These are phyloP conservation scores for Astrothelium macrocarpum DNA, from an alignment of 495 filamentous ascomycete species.

Conservation along the genomic window DNA sequence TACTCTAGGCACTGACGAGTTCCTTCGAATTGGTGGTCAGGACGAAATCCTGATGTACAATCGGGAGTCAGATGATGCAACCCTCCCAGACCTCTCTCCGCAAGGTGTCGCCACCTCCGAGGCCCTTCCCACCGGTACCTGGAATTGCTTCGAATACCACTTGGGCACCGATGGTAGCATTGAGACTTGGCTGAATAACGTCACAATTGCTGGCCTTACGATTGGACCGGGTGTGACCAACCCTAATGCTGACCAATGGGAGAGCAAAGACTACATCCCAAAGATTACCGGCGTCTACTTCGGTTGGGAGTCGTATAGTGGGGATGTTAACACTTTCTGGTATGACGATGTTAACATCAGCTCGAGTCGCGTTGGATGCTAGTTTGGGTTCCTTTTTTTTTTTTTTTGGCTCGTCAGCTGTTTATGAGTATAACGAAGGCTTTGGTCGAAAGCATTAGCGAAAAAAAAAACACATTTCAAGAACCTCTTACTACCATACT, in stretches of 20 bases:
- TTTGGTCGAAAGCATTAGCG: background rate
- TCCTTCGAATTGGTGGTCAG: slow-evolving; percentile 51
- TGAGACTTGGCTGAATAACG: slow-evolving; percentile 48
- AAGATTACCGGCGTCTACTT: slow-evolving; percentile 47
- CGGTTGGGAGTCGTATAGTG: slow-evolving; percentile 51
- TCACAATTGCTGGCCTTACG: slow-evolving; percentile 41
- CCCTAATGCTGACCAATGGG: slow-evolving; percentile 43
- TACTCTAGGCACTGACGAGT: slow-evolving; percentile 43
- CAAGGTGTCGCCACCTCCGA: slow-evolving; percentile 43
- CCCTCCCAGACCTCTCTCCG: slow-evolving; percentile 48
- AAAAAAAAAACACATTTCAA: no score
- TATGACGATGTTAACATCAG: slow-evolving; percentile 44
- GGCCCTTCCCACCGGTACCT: slow-evolving; percentile 38
- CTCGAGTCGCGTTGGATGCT: slow-evolving; percentile 41
- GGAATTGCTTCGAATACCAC: slow-evolving; percentile 52
- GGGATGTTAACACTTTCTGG: slow-evolving; percentile 50
- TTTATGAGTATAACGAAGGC: background rate
- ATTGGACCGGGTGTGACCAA: slow-evolving; percentile 36
- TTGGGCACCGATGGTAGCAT: slow-evolving; percentile 44
- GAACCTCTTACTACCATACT: no score
- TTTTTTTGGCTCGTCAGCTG: background rate
- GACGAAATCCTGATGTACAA: slow-evolving; percentile 51
- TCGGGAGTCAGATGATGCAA: slow-evolving; percentile 52
- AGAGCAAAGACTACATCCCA: slow-evolving; percentile 37
- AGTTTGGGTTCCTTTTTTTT: background rate